Conservation (phyloP, 495 filamentous ascomycete species). For the Glonium stellatum region DNA sequence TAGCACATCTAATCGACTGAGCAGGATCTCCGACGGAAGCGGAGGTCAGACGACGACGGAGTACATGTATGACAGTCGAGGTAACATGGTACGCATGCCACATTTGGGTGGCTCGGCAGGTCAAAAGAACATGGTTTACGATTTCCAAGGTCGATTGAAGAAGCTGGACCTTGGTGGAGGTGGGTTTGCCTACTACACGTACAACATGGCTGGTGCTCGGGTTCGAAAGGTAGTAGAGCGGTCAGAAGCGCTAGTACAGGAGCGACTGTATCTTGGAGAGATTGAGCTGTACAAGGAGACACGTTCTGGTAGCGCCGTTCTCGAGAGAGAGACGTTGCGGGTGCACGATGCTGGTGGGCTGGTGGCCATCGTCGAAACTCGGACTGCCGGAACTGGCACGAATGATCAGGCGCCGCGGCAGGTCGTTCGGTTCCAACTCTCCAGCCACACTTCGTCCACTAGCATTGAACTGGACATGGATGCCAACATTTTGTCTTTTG, state of each 20-base stretch:
- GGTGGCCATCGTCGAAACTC: constrained; percentile 11
- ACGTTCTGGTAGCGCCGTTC: constrained; percentile 1
- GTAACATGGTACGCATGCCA: neutral
- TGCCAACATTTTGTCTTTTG: constrained; percentile 31
- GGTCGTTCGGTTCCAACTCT: constrained; percentile 23
- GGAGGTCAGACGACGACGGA: neutral
- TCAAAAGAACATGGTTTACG: too few relatives aligned
- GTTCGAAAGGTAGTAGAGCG: constrained; percentile 8
- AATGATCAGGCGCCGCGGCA: neutral
- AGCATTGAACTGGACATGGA: constrained; percentile 31
- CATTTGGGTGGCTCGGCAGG: too few relatives aligned
- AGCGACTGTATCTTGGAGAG: constrained; percentile 22
- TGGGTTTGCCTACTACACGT: constrained; percentile 2
- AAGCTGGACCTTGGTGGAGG: too few relatives aligned
- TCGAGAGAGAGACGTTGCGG: constrained; percentile 10
- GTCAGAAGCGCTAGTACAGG: too few relatives aligned
- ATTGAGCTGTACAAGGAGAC: constrained; percentile 23
- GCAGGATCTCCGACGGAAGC: neutral
- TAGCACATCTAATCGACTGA: neutral
- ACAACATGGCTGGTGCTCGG: neutral
- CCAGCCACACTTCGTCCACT: constrained; percentile 21
- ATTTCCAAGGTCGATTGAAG: too few relatives aligned
- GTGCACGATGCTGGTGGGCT: neutral
- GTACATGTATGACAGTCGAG: constrained; percentile 2
- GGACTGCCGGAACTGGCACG: constrained; percentile 7